Evolutionary conservation across 345 rosid species (phyloP), one percentile per base, ranked within the genome.

Genomic region (Hibiscus trionum): DNA sequence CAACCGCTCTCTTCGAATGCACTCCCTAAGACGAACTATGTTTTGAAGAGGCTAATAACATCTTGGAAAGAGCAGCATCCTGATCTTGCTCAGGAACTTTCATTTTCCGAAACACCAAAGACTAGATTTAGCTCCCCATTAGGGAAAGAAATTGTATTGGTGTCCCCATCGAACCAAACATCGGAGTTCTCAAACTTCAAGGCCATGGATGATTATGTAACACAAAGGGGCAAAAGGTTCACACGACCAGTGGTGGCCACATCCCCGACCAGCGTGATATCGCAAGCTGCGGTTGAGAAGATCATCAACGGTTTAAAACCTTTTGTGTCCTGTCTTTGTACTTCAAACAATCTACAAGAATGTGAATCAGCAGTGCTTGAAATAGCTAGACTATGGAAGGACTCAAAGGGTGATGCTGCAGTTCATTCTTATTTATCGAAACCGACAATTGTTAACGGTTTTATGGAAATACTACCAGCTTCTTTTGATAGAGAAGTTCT

Each of bases 21-120:
- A 64, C 69, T 87, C 61, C 90, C 93, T n/a, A 87, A 87, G 75
- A 89, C 91, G 26, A 87, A 89, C 80, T 87, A 87, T 70, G 90
- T 87, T 61, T 55, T 89, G 62, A 89, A 85, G 79, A 81, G 86
- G 74, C 85, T 89, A 27, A 81, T 87, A 78, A 82, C 91, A 66
- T 84, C 87, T 55, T 87, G 93, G 91, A 84, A 80, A 75, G 89
- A 84, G 52, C 91, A 87, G 77, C 61, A 85, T 72, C 93, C 91
- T 39, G 91, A 87, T 63, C 78, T 85, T 61, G 88, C 88, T 35
- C 91, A 83, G 69, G 93, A 87, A 58, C 82, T 80, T 67, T 85
- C 80, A 0, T 78, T 72, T 69, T 78, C 87, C 2, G 91, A 87
- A 78, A 82, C 93, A 26, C 93, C 91, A 2, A 77, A 63, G 74